phyloP scores from a whole-genome alignment of 164 flowering plant species.

The Buxus sempervirens region DNA sequence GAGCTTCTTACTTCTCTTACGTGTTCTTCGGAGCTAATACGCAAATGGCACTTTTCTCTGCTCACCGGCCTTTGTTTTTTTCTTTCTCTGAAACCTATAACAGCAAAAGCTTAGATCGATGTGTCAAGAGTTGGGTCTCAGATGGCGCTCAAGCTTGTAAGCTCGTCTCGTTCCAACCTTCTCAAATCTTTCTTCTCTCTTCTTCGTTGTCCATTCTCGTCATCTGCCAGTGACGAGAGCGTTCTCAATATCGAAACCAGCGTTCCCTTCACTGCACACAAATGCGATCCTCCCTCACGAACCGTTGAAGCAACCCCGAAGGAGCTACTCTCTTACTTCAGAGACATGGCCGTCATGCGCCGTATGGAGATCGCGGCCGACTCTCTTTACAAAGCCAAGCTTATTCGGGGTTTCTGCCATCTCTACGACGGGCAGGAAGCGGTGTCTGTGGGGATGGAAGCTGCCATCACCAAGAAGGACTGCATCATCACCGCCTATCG shows the following conservation, averaged over 20 bases:
- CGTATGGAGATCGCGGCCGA: slow-evolving; percentile 97
- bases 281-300: slow-evolving; percentile 75
- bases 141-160: too few species aligned
- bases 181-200: too few species aligned
- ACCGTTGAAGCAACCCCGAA: slow-evolving; percentile 56
- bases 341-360: slow-evolving; percentile 78
- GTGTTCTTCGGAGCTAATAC: too few species aligned
- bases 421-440: slow-evolving; percentile 98
- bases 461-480: slow-evolving; percentile 81
- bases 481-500: slow-evolving; percentile 89
- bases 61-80: too few species aligned
- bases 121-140: too few species aligned
- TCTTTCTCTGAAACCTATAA: too few species aligned
- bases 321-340: slow-evolving; percentile 76
- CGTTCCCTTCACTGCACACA: slow-evolving; percentile 75
- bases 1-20: too few species aligned
- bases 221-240: slow-evolving; percentile 28
- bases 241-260: slow-evolving; percentile 66
- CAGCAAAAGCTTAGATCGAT: too few species aligned
- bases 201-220: slow-evolving; percentile 12
- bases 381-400: slow-evolving; percentile 90
- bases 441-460: slow-evolving; percentile 91
- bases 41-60: too few species aligned
- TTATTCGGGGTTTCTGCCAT: slow-evolving; percentile 95
- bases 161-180: too few species aligned